These are phyloP conservation scores for Alternaria ethzedia DNA, from an alignment of 2,329 filamentous ascomycete genomes.

Conservation along the genomic window DNA sequence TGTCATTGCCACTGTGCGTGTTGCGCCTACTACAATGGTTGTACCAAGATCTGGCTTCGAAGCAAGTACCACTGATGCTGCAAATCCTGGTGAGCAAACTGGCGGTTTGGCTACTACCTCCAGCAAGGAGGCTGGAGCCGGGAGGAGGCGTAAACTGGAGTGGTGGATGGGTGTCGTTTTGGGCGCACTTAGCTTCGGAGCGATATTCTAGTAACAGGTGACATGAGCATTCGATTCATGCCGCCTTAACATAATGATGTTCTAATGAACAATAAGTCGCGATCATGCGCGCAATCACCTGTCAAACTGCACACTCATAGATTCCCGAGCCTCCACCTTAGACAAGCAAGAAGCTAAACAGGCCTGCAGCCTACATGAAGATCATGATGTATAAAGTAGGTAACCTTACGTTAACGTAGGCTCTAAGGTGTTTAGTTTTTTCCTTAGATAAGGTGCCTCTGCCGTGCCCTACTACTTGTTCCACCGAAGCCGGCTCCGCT, in stretches of 20 bases:
- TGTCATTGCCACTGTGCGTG: constrained; percentile 33
- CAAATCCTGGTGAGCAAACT: constrained; percentile 2
- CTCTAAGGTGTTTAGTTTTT: not conserved
- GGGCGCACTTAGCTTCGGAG: constrained; percentile 8
- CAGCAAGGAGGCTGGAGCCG: constrained; percentile 1
- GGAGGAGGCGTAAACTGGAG: not conserved
- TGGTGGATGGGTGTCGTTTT: constrained; percentile 14
- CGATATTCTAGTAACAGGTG: not conserved
- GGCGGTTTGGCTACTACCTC: constrained; percentile 8
- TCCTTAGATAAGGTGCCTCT: not conserved
- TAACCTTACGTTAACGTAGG: not conserved
- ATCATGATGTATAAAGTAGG: not conserved
- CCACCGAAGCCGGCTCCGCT: not conserved
- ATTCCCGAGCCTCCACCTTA: not conserved
- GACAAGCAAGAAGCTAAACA: not conserved
- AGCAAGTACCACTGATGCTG: constrained; percentile 24
- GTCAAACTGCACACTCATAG: not conserved
- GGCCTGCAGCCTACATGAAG: not conserved
- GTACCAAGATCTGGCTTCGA: constrained; percentile 27
- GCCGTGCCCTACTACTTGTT: not conserved
- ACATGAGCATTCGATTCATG: not conserved
- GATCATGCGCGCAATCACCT: constrained; percentile 56
- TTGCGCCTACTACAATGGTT: constrained; percentile 26
- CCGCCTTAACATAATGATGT: not conserved
- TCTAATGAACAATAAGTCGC: not conserved